These are phyloP conservation scores for Suillus hirtellus DNA, from an alignment of 768 basidiomycete genomes.

Conservation along the genomic window DNA sequence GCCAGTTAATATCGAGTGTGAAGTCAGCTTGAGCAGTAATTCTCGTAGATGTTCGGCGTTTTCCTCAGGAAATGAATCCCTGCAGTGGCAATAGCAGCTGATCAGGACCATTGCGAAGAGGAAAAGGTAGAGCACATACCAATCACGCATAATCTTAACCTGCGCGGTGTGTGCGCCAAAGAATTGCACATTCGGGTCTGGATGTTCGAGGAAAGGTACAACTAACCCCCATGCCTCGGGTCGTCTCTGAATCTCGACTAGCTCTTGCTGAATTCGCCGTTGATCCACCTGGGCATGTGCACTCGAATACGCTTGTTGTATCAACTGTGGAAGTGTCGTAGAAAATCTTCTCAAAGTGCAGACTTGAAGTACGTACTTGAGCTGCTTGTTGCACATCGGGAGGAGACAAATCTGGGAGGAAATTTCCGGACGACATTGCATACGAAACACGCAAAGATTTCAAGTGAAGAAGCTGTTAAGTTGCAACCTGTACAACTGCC, in stretches of 20 bases:
- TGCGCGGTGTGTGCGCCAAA: slow-evolving; percentile 93
- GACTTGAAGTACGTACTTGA: slow-evolving; percentile 46
- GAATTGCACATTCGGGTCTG: slow-evolving; percentile 86
- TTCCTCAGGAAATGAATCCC: slow-evolving; percentile 74
- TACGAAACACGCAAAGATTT: not conserved
- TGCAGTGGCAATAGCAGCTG: slow-evolving; percentile 26
- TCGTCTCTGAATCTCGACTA: slow-evolving; percentile 74
- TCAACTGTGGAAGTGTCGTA: slow-evolving; percentile 47
- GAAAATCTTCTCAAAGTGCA: slow-evolving; percentile 18
- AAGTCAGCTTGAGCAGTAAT: slow-evolving; percentile 69
- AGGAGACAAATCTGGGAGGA: slow-evolving; percentile 54
- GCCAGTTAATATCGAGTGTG: slow-evolving; percentile 58
- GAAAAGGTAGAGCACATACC: slow-evolving; percentile 47
- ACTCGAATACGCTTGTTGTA: slow-evolving; percentile 66
- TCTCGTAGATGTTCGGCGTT: slow-evolving; percentile 60
- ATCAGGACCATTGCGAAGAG: slow-evolving; percentile 10
- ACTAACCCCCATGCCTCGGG: slow-evolving; percentile 86
- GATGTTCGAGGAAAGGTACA: slow-evolving; percentile 68
- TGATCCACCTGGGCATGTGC: slow-evolving; percentile 48
- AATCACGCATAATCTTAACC: slow-evolving; percentile 92
- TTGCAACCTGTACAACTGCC: not conserved
- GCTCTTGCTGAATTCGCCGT: slow-evolving; percentile 65
- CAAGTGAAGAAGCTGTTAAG: not conserved
- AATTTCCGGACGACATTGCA: slow-evolving; percentile 27
- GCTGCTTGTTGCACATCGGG: slow-evolving; percentile 59